Conservation (phyloP, 192 early-diverging fungal species). For the Coemansia biformis region DNA sequence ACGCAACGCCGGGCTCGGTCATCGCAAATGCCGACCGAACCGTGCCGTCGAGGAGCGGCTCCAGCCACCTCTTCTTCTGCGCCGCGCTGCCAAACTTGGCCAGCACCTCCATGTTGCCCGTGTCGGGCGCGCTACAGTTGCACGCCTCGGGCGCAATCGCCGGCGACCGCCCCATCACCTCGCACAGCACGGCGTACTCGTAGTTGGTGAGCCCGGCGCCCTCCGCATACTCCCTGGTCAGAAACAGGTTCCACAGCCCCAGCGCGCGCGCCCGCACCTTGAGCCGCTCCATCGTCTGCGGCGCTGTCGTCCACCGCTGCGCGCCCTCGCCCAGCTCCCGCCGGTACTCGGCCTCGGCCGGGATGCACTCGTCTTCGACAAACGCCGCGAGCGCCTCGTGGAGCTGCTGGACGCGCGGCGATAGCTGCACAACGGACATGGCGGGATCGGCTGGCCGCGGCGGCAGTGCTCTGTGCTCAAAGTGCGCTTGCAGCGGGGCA, state of each 20-base stretch:
- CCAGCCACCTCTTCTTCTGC: conserved; percentile 77
- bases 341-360: conserved; percentile 74
- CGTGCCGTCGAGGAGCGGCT: conserved; percentile 80
- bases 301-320: conserved; percentile 80
- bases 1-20: conserved; percentile 94
- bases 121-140: conserved; percentile 94
- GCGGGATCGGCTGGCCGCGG: too few relatives aligned
- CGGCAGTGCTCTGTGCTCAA: too few relatives aligned
- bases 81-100: conserved; percentile 84
- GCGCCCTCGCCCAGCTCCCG: conserved; percentile 67
- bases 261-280: conserved; percentile 79
- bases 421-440: conserved; percentile 42
- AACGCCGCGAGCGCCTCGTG: conserved; percentile 30
- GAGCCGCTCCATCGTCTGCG: conserved; percentile 80
- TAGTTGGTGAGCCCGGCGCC: conserved; percentile 87
- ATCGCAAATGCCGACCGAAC: conserved; percentile 98
- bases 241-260: conserved; percentile 96
- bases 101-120: conserved; percentile 99
- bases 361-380: conserved; percentile 86
- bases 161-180: conserved; percentile 77
- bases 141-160: conserved; percentile 84
- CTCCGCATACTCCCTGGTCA: conserved; percentile 73
- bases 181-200: conserved; percentile 90
- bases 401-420: conserved; percentile 41
- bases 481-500: too few relatives aligned